Conservation (phyloP, 1,284 basidiomycete species). For the Puccinia triticina region DNA sequence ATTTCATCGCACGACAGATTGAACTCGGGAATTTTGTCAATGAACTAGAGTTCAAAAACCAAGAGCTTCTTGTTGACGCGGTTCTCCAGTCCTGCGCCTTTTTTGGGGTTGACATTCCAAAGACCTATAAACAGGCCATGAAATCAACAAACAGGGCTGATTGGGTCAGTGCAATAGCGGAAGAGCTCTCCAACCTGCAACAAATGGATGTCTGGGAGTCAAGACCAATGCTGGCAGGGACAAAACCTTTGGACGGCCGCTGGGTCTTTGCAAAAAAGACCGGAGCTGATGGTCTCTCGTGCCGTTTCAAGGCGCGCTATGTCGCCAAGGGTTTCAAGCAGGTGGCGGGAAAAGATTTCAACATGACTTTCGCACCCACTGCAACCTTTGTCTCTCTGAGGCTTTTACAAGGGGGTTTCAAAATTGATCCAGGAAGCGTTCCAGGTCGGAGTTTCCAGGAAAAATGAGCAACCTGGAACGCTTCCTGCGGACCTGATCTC, state of each 20-base stretch:
- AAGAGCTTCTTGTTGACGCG: background rate
- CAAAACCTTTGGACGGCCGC: background rate
- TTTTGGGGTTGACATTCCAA: background rate
- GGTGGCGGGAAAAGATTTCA: background rate
- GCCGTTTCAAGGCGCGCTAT: slow-evolving; percentile 19
- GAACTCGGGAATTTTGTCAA: background rate
- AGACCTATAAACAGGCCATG: background rate
- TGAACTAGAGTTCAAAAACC: background rate
- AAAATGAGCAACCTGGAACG: too few species aligned
- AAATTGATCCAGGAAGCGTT: too few species aligned
- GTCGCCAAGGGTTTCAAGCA: slow-evolving; percentile 21
- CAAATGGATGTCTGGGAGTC: slow-evolving; percentile 23
- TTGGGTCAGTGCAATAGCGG: background rate
- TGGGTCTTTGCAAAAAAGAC: too few species aligned
- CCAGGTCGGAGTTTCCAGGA: too few species aligned
- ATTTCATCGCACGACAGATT: too few species aligned
- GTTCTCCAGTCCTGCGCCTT: background rate
- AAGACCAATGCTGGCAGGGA: background rate
- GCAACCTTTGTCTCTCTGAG: slow-evolving; percentile 30
- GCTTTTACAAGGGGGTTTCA: too few species aligned
- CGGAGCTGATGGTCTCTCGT: background rate
- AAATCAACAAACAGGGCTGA: background rate
- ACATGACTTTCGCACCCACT: slow-evolving; percentile 23
- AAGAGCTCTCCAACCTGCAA: slow-evolving; percentile 3
- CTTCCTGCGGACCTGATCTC: too few species aligned